Evolutionary conservation across 306 rosid species (phyloP), one percentile per base, ranked within the genome.

Genomic region (Dryas octopetala): DNA sequence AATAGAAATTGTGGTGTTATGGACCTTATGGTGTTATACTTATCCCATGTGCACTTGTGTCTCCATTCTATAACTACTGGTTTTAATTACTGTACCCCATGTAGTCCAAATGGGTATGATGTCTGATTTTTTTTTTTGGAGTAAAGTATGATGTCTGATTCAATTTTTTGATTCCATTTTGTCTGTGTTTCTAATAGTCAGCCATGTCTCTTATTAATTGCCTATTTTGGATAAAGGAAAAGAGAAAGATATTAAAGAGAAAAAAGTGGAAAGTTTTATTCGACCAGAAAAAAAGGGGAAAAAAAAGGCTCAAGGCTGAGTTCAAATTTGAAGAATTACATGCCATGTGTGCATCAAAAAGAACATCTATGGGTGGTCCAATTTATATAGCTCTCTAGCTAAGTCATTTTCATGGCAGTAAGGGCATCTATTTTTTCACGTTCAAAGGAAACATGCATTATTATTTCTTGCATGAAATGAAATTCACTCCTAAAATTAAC

Each of bases 381-480:
- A 19, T 40, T 32, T 6, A 23, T 12, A 2, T 45, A 47, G 19
- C 38, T 4, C 32, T 19, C 4, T 47, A 46, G 43, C 15, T 48
- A 51, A 4, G 44, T 62, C 63, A 63, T 63, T 74, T 74, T 43
- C 19, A 32, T 3, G 8, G 3, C 8, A 19, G 6, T 15, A 12
- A 14, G 83, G 52, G 75, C 69, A 3, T 16, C n/a, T 71, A 73
- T 70, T 69, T 47, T 47, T 50, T 76, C 48, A 67, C 15, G 23
- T 70, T 51, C 26, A 17, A 75, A 69, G 61, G 71, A 74, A 70
- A 50, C 45, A 67, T 40, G 57, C 71, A 79, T 71, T 58, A 83
- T 71, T 74, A 57, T 52, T 66, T 57, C 59, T 74, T 77, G 58
- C 76, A 68, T 26, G 66, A 71, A 81, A 83, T 55, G 62, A 76